Evolutionary conservation across 306 rosid genomes (phyloP), one percentile per base, ranked within the genome.

Genomic region (Delonix regia): DNA sequence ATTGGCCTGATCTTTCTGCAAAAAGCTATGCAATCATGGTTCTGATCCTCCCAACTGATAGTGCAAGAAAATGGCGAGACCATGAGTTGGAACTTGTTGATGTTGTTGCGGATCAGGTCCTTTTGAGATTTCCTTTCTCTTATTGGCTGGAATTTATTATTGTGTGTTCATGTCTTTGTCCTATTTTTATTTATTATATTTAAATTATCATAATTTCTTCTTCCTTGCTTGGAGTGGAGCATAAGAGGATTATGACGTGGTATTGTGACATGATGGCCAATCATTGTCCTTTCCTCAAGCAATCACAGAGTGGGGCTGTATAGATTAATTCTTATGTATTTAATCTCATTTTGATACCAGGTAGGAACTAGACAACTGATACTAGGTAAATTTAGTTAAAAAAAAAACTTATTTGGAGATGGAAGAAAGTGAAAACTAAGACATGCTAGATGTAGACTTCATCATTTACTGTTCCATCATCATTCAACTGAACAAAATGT

Each of bases 41-140:
- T 85, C 82, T 95, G 83, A 89, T 91, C 76, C 97, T 95, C 67
- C 99, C 99, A 39, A 83, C 97, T 2, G 95, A 88, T 68, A 75
- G 95, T 48, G 89, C 85, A 38, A 86, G 97, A 86, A 84, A 88
- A 79, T 95, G 99, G 99, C 90, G 97, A 69, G 95, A 92, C 81
- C 92, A 95, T 76, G 97, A 91, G 82, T 66, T 95, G 88, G 99
- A 95, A 79, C 89, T 95, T 19, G 94, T 92, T 51, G 90, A 95
- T 65, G 97, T 95, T 61, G 97, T 95, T 65, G 97, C 99, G 5
- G 97, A 95, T 81, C 99, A 95, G 97, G 99, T 92, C 69, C 24
- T 69, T 75, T 75, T 39, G 56, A 53, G 39, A 61, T 44, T 73
- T 82, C 80, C 24, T 78, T 65, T 65, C 49, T 53, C 76, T 51